Evolutionary conservation across 371 early-diverging fungal genomes (phyloP), one percentile per base, ranked within the genome.

Genomic region (Mucor plumbeus): DNA sequence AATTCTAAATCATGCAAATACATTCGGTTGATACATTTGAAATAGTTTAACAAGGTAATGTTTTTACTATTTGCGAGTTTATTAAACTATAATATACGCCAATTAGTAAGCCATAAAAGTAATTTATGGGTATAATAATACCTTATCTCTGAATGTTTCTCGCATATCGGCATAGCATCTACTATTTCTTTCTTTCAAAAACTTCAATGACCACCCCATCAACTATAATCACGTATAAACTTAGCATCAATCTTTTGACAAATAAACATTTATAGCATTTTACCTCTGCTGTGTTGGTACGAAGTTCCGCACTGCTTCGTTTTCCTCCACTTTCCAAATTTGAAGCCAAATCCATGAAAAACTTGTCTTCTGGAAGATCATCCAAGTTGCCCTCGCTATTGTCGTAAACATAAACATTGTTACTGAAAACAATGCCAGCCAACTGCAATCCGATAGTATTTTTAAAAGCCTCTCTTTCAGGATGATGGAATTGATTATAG

Each of bases 251-350:
- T 26, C 3, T 26, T 26, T 26, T 26, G 3, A 26, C 26, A 26
- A 26, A 26, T 26, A 26, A 3, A 26, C 3, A 3, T 26, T 26
- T 26, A 26, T 26, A 1, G 13, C 10, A 11, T 6, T 11, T 50
- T 78, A 82, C 85, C 78, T 90, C 90, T 1, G 90, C 87, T 10
- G 86, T 77, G 26, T 78, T 75, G 1, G 79, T 68, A 54, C 77
- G 77, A 11, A 87, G 74, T 7, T 75, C 75, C n/a, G 61, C 47
- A 6, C 38, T 61, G 7, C 62, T 68, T 31, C 57, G 1, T 3
- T 26, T 72, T 6, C 67, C 62, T 17, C 71, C 76, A 39, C 79
- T 73, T 1, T 48, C 38, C 31, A 90, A 70, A 61, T 82, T 82
- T 8, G 73, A 64, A 13, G 80, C 65, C 19, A 90, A 56, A 3